phyloP scores from a whole-genome alignment of 108 stramenopile genomes.

The Cyclostephanos tholiformis region DNA sequence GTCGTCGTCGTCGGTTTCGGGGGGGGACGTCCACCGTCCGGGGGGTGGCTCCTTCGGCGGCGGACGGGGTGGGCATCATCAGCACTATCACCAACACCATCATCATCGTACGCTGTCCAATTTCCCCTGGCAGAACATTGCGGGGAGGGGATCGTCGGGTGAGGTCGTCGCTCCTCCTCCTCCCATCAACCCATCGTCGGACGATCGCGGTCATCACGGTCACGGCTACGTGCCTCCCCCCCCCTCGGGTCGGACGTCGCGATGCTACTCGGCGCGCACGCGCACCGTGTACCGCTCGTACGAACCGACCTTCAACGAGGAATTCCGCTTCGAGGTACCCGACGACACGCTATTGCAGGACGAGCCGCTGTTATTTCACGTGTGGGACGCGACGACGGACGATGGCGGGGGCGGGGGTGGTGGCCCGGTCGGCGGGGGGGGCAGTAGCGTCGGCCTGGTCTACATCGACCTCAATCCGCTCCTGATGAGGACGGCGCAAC shows the following conservation, averaged over 20 bases:
- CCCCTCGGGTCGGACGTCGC: conserved; percentile 48
- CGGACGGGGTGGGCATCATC: too few relatives aligned
- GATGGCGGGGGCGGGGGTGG: conserved; percentile 24
- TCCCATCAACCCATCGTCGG: background rate
- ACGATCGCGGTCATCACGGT: background rate
- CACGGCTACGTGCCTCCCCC: background rate
- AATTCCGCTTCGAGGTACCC: conserved; percentile 94
- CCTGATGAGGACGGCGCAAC: conserved; percentile 74
- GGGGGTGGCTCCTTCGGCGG: too few relatives aligned
- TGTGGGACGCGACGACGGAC: conserved; percentile 72
- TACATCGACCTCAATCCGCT: conserved; percentile 97
- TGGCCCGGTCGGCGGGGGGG: conserved; percentile 37
- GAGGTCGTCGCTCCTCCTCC: background rate
- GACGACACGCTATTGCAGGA: conserved; percentile 97
- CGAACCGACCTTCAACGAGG: conserved; percentile 92
- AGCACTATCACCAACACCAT: conserved; percentile 1
- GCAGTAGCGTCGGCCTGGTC: conserved; percentile 83
- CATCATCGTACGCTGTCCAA: background rate
- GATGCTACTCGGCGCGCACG: conserved; percentile 88
- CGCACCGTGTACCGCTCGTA: conserved; percentile 66
- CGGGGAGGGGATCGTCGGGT: background rate
- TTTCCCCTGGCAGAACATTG: background rate
- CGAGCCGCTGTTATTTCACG: conserved; percentile 94
- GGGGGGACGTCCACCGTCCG: too few relatives aligned
- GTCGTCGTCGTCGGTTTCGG: too few relatives aligned